A percentile compares a stretch with the other conserved stretches of the same genome.
Conservation (phyloP, 495 filamentous ascomycete genomes). For the Aspergillus kassunensis region DNA sequence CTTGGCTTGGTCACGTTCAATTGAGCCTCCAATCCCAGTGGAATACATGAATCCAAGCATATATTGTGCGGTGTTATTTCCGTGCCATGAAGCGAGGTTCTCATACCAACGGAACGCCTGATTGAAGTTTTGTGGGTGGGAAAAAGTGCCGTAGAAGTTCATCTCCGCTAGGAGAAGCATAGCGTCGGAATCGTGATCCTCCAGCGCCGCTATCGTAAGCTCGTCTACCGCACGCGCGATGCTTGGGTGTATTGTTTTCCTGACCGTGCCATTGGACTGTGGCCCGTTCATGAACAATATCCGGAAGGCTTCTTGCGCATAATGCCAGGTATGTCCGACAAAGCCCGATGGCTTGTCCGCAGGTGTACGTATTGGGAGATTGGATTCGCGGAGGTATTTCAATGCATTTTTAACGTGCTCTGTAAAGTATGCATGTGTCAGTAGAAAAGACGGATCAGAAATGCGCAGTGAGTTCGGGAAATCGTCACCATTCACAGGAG, state of each 20-base stretch:
- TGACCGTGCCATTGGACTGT: conserved; percentile 18
- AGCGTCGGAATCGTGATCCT: conserved; percentile 74
- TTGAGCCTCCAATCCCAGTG: conserved; percentile 79
- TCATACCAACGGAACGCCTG: conserved; percentile 81
- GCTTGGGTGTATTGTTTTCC: conserved; percentile 27
- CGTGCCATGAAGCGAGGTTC: conserved; percentile 67
- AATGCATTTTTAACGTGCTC: conserved; percentile 37
- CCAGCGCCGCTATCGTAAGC: conserved; percentile 68
- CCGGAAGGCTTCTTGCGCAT: conserved; percentile 44
- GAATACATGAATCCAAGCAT: conserved; percentile 97
- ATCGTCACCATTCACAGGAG: conserved; percentile 32
- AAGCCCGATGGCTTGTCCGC: conserved; percentile 43
- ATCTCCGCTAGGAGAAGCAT: conserved; percentile 88
- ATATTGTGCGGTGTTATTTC: conserved; percentile 87
- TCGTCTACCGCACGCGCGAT: conserved; percentile 60
- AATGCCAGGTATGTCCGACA: conserved; percentile 43
- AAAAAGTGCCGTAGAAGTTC: conserved; percentile 95
- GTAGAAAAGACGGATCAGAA: background rate
- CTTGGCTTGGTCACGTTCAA: conserved; percentile 86
- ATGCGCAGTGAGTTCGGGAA: background rate
- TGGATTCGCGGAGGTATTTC: conserved; percentile 29
- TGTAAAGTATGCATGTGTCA: conserved; percentile 14
- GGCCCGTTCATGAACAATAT: conserved; percentile 51
- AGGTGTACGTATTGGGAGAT: conserved; percentile 20
- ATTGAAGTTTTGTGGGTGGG: conserved; percentile 77